Percentiles rank a stretch among this genome's conserved stretches.
Evolutionary conservation across 805 yeast species (phyloP).

Genomic region (Peterozyma toletana): DNA sequence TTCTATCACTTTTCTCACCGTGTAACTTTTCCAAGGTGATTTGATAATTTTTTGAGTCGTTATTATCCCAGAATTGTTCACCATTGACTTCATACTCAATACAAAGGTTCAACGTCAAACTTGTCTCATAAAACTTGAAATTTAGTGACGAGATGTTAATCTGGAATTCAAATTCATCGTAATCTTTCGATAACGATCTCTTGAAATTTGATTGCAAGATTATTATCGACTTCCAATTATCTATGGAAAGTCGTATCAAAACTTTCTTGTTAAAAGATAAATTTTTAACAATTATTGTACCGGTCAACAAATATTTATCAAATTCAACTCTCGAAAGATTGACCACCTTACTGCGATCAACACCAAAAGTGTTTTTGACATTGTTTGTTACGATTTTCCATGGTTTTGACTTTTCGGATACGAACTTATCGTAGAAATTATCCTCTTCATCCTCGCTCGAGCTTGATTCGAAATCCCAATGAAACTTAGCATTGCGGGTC

Average conservation of each 20-base stretch:
- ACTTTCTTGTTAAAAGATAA: slow-evolving; percentile 30
- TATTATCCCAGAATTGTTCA: slow-evolving; percentile 31
- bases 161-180: slow-evolving; percentile 41
- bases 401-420: slow-evolving; percentile 12
- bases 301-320: slow-evolving; percentile 34
- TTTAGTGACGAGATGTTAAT: slow-evolving; percentile 32
- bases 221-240: slow-evolving; percentile 42
- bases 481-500: slow-evolving; percentile 5
- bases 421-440: slow-evolving; percentile 13
- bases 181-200: slow-evolving; percentile 17
- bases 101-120: slow-evolving; percentile 29
- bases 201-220: slow-evolving; percentile 25
- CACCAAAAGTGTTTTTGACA: slow-evolving; percentile 18
- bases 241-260: slow-evolving; percentile 39
- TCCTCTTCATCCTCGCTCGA: slow-evolving; percentile 17
- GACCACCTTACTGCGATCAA: slow-evolving; percentile 26
- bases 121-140: slow-evolving; percentile 16
- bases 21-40: slow-evolving; percentile 22
- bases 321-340: slow-evolving; percentile 30
- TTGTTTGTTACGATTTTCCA: slow-evolving; percentile 24
- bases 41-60: slow-evolving; percentile 26
- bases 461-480: slow-evolving; percentile 14
- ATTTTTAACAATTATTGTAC: slow-evolving; percentile 31
- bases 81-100: slow-evolving; percentile 28
- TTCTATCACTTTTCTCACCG: neutral